A percentile compares a stretch with the other conserved stretches of the same genome.
Conservation (phyloP, 2,329 filamentous ascomycete species). For the Epichloe gansuensis region DNA sequence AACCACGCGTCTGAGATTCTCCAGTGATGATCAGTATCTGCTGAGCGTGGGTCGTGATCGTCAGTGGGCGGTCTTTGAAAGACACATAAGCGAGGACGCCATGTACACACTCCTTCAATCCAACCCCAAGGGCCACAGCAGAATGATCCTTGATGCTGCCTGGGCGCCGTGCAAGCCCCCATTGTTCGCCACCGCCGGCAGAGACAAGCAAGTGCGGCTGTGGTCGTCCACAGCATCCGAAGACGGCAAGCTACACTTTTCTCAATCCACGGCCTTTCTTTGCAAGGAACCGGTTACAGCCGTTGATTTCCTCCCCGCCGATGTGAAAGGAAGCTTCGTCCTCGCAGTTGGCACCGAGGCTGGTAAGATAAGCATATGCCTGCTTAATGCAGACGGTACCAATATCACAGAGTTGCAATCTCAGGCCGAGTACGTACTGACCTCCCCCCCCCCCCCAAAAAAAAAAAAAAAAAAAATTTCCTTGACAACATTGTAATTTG, state of each 20-base stretch:
- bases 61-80: slow-evolving; percentile 75
- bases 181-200: slow-evolving; percentile 73
- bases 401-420: slow-evolving; percentile 24
- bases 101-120: slow-evolving; percentile 46
- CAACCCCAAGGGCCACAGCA: slow-evolving; percentile 73
- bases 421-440: slow-evolving; percentile 25
- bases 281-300: slow-evolving; percentile 54
- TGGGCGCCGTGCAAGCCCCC: slow-evolving; percentile 54
- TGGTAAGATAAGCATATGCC: slow-evolving; percentile 32
- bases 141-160: slow-evolving; percentile 83
- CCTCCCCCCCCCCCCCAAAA: not conserved
- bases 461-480: not conserved
- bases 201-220: slow-evolving; percentile 73
- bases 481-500: slow-evolving; percentile 1
- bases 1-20: slow-evolving; percentile 72
- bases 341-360: slow-evolving; percentile 47
- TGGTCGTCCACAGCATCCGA: slow-evolving; percentile 36
- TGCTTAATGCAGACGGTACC: slow-evolving; percentile 26
- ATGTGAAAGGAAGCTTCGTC: slow-evolving; percentile 20
- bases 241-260: slow-evolving; percentile 28
- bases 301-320: slow-evolving; percentile 46
- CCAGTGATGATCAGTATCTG: slow-evolving; percentile 56
- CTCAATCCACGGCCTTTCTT: slow-evolving; percentile 39
- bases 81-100: slow-evolving; percentile 24
- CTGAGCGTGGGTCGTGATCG: slow-evolving; percentile 85